Evolutionary conservation across 306 rosid genomes (phyloP).

Genomic region (Quercus dentata): DNA sequence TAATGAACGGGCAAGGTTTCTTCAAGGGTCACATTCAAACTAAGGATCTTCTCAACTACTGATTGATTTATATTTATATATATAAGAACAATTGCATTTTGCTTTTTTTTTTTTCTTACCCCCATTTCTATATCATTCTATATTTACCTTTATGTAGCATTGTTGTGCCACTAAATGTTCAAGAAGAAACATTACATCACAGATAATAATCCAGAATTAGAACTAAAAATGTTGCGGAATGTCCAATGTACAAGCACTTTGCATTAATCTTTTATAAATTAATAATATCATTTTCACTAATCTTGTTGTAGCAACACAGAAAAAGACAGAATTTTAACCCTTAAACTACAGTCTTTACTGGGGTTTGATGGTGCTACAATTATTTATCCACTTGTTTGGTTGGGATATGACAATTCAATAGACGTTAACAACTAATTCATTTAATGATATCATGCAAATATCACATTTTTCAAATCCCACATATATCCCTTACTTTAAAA

Average conservation of each 20-base stretch:
- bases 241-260: conserved; percentile 71
- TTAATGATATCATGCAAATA: background rate
- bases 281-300: conserved; percentile 26
- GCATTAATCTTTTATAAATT: conserved; percentile 1
- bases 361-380: background rate
- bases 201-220: conserved; percentile 34
- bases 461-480: background rate
- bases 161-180: conserved; percentile 25
- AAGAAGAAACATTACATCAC: conserved; percentile 57
- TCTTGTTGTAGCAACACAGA: conserved; percentile 22
- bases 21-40: conserved; percentile 46
- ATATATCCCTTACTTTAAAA: background rate
- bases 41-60: conserved; percentile 27
- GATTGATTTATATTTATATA: background rate
- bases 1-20: conserved; percentile 47
- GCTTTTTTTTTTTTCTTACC: conserved; percentile 24
- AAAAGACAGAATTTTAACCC: background rate
- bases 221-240: conserved; percentile 23
- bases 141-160: background rate
- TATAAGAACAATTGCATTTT: conserved; percentile 13
- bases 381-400: background rate
- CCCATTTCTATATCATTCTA: conserved; percentile 8
- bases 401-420: too few relatives aligned
- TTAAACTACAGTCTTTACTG: background rate
- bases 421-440: too few relatives aligned